Evolutionary conservation across 2,329 filamentous ascomycete genomes (phyloP), one percentile per base, ranked within the genome.

Genomic region (Ceratocystis ficicola): DNA sequence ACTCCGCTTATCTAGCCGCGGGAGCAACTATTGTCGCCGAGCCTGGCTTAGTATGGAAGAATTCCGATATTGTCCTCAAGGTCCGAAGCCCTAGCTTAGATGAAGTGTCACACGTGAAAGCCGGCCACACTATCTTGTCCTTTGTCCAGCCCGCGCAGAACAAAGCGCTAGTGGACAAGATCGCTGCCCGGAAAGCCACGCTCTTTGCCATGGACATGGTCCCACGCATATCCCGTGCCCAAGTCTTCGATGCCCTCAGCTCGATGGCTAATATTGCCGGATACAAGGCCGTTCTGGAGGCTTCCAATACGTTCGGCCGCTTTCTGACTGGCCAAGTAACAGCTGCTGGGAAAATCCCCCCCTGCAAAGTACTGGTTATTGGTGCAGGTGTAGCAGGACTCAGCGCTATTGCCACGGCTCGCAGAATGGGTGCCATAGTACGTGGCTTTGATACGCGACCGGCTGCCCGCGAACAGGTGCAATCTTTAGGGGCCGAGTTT

Each of bases 241-340:
- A 95, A 73, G 86, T 89, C 0, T 95, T 95, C 71, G 90, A 95
- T 75, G 90, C 90, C 0, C 79, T 95, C 66, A 91, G 89, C 74
- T 94, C 89, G 8, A 95, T 95, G 91, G 90, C 91, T 68, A 95
- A 95, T 71, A 95, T 95, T 76, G 89, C 90, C 25, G 91, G 91
- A 0, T 96, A 96, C 77, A 95, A 95, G 75, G 91, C 90, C 50
- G 89, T 95, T 1, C 78, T 95, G 55, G 90, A 95, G 74, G 91
- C 90, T 1, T 92, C 89, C 15, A 95, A 95, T 75, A 85, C 88
- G 69, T 96, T 95, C 75, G 90, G 90, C 64, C 85, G 90, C 59
- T 95, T 95, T 72, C 76, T 95, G 70, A 95, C 90, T 12, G 91
- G 90, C 32, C 91, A 96, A 74, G 89, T 92, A 17, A 96, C 91